Base-by-base conservation (phyloP, 306 rosid genomes). In the Acacia confusa region DNA sequence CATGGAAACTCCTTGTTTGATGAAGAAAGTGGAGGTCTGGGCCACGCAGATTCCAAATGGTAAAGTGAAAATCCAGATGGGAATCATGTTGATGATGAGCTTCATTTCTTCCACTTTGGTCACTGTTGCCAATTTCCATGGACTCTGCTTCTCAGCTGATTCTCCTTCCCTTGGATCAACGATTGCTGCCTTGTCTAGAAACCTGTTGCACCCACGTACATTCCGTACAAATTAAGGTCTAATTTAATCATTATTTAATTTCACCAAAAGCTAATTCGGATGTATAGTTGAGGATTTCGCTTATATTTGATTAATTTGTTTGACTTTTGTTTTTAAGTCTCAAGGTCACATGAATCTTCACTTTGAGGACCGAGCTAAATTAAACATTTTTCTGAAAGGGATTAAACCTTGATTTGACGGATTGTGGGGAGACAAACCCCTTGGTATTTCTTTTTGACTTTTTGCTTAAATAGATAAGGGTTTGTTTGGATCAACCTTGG, bases 121-220 rank as follows among this genome's bases (percentile, higher is more conserved):
- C 38, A 93, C 90, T 0, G 91, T 92, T 57, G 91, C 89, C 12
- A 93, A 90, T 72, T 84, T 86, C 96, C 97, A 95, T 0, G 95
- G 92, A 77, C 86, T 86, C 65, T 84, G 84, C 75, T 88, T 92
- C 78, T 82, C 91, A 14, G 57, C 78, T 69, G 43, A 50, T 68
- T 83, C 63, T 53, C 74, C 83, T 4, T 72, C 74, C 40, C 84
- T 75, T 64, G 84, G 92, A 44, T 82, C 92, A 32, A 90, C 25
- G 74, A 93, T 85, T 0, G 99, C 99, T 13, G 99, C 99, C 82
- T 89, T 93, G 97, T 95, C 97, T 30, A 95, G 89, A 88, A 93
- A 95, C 75, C 99, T 95, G 80, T 58, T 55, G 68, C 70, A 63
- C n/a, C 38, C 19, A 64, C 19, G 20, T 15, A 64, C n/a, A n/a